Evolutionary conservation across 169 alveolate species (phyloP).

Genomic region (Cryptosporidium muris): DNA sequence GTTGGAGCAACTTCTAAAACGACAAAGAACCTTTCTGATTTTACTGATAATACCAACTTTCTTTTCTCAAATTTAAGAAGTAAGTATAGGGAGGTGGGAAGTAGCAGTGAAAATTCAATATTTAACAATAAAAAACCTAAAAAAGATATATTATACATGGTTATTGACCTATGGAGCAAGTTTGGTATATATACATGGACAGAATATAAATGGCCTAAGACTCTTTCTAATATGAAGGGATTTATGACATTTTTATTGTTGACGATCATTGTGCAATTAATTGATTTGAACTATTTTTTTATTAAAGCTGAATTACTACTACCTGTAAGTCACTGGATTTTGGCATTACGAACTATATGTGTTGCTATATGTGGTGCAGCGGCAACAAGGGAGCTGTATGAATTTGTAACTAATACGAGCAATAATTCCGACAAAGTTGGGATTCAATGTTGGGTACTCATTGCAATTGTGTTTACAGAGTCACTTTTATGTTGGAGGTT

Average conservation of each 20-base stretch:
- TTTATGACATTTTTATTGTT: slow-evolving; percentile 76
- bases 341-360: slow-evolving; percentile 78
- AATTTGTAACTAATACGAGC: slow-evolving; percentile 10
- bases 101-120: background rate
- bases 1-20: slow-evolving; percentile 5
- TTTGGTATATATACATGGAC: background rate
- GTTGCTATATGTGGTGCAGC: slow-evolving; percentile 76
- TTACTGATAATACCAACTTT: background rate
- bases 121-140: background rate
- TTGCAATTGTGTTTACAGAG: slow-evolving; percentile 29
- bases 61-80: background rate
- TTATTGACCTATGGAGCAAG: background rate
- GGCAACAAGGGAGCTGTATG: slow-evolving; percentile 57
- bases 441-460: slow-evolving; percentile 35
- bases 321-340: slow-evolving; percentile 82
- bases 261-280: slow-evolving; percentile 77
- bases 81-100: background rate
- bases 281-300: slow-evolving; percentile 85
- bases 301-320: slow-evolving; percentile 82
- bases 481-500: slow-evolving; percentile 68
- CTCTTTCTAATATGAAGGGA: slow-evolving; percentile 76
- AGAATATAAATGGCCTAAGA: slow-evolving; percentile 75
- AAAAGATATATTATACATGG: background rate
- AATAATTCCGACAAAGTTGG: slow-evolving; percentile 17
- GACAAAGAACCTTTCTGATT: slow-evolving; percentile 7